phyloP scores from a whole-genome alignment of 225 moss, liverwort and hornwort genomes.

The Marchantia polymorpha region DNA sequence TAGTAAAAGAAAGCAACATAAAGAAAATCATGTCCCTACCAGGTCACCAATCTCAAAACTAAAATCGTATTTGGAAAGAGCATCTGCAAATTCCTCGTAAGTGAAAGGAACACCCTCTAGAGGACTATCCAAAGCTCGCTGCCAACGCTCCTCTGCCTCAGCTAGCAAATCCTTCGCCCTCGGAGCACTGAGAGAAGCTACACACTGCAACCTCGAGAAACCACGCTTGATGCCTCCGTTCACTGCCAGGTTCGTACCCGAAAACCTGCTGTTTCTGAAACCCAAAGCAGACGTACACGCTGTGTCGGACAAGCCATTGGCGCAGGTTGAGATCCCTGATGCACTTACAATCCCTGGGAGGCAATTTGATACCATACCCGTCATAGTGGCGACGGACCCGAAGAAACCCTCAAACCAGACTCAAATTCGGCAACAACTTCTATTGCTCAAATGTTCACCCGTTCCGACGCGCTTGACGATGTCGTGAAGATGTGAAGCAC shows the following conservation, averaged over 20 bases:
- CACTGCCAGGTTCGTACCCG: conserved; percentile 20
- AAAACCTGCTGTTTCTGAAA: conserved; percentile 12
- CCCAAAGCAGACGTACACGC: background rate
- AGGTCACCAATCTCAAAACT: no score
- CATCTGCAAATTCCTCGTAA: no score
- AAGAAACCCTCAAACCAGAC: background rate
- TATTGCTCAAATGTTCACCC: no score
- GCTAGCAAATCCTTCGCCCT: no score
- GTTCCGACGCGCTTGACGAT: no score
- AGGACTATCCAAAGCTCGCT: no score
- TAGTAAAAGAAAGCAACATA: conserved; percentile 89
- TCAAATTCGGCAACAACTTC: background rate
- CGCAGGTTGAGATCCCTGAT: background rate
- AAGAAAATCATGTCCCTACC: conserved; percentile 43
- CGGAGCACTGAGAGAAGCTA: conserved; percentile 36
- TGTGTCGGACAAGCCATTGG: background rate
- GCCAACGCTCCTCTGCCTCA: no score
- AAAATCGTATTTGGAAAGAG: no score
- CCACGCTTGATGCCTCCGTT: conserved; percentile 9
- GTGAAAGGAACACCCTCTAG: no score
- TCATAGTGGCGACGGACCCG: background rate
- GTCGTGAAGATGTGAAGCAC: no score
- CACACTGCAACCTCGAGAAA: conserved; percentile 30
- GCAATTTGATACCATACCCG: conserved; percentile 1
- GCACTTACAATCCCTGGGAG: background rate